Conservation (phyloP, 805 yeast genomes). For the Candida insectorum region DNA sequence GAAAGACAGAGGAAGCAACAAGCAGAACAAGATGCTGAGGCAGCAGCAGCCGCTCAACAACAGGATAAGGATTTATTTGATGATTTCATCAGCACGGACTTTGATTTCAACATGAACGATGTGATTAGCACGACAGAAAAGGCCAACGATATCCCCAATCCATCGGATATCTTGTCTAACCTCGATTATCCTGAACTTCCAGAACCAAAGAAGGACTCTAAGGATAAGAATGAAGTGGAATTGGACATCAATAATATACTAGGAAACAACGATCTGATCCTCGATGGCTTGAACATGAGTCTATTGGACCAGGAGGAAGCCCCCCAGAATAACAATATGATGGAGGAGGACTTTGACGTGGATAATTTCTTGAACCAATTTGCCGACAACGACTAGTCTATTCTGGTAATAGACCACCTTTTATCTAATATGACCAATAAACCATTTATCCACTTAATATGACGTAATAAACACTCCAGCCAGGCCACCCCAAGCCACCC, state of each 20-base stretch:
- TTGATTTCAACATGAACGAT: slow-evolving; percentile 17
- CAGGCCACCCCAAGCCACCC: no score
- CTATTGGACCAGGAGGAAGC: slow-evolving; percentile 22
- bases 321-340: slow-evolving; percentile 15
- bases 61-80: slow-evolving; percentile 12
- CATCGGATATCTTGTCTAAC: slow-evolving; percentile 12
- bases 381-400: slow-evolving; percentile 28
- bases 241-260: slow-evolving; percentile 34
- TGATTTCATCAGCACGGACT: slow-evolving; percentile 14
- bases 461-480: no score
- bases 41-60: slow-evolving; percentile 4
- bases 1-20: slow-evolving; percentile 9
- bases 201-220: neutral
- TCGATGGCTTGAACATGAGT: slow-evolving; percentile 42
- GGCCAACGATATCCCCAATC: slow-evolving; percentile 12
- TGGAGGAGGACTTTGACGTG: slow-evolving; percentile 44
- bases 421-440: no score
- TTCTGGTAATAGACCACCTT: no score
- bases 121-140: slow-evolving; percentile 5
- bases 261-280: slow-evolving; percentile 37
- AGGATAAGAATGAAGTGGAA: slow-evolving; percentile 13
- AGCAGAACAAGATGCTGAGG: slow-evolving; percentile 5
- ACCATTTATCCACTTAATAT: no score
- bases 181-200: slow-evolving; percentile 10
- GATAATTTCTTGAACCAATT: slow-evolving; percentile 43